These are phyloP conservation scores for Trametes cinnabarina DNA, from an alignment of 768 basidiomycete species.

Conservation along the genomic window DNA sequence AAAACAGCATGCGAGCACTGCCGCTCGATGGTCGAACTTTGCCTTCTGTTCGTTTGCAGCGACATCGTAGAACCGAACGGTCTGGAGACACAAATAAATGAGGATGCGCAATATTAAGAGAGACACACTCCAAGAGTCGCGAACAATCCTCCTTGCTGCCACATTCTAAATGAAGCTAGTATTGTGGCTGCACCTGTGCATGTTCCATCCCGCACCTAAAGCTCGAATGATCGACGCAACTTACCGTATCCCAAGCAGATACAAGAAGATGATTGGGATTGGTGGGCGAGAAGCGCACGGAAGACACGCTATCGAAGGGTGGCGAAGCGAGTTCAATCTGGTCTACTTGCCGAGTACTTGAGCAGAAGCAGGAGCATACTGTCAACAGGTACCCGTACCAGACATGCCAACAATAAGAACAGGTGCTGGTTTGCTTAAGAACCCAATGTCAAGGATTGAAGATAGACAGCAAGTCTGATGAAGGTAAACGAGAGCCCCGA, in stretches of 20 bases:
- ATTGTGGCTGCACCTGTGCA: not conserved
- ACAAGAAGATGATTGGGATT: constrained; percentile 79
- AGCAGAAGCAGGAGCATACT: not conserved
- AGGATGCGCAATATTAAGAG: not conserved
- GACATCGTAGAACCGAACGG: constrained; percentile 57
- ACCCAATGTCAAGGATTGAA: too few species aligned
- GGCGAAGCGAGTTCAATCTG: constrained; percentile 56
- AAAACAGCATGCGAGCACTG: constrained; percentile 83
- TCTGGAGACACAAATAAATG: constrained; percentile 35
- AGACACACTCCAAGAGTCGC: not conserved
- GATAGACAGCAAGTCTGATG: not conserved
- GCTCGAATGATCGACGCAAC: constrained; percentile 16
- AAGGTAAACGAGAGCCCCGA: not conserved
- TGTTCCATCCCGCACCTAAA: not conserved
- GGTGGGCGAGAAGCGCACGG: constrained; percentile 75
- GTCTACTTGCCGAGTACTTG: constrained; percentile 13
- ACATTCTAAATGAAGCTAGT: not conserved
- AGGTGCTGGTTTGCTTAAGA: too few species aligned
- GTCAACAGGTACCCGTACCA: not conserved
- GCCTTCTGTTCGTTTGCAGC: constrained; percentile 60
- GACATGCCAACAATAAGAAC: too few species aligned
- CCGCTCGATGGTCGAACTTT: constrained; percentile 88
- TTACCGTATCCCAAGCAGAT: constrained; percentile 85
- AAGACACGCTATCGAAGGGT: constrained; percentile 84
- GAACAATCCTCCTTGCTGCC: not conserved